These are phyloP conservation scores for Tubosaeta brunneosetosa DNA, from an alignment of 768 basidiomycete species.

Conservation along the genomic window DNA sequence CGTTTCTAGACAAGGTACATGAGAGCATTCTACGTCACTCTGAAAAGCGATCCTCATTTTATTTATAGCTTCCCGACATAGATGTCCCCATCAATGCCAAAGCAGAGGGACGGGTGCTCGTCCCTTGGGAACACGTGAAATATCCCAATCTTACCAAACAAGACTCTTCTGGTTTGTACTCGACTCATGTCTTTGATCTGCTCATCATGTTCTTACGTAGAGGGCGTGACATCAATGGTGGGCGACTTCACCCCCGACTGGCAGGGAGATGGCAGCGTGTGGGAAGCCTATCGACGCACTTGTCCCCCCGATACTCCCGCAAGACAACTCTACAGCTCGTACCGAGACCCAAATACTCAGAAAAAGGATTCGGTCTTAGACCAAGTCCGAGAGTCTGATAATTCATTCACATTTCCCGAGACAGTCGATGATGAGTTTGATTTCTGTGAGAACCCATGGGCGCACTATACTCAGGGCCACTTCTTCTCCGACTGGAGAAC, in stretches of 20 bases:
- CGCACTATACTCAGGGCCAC: slow-evolving; percentile 85
- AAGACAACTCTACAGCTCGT: slow-evolving; percentile 76
- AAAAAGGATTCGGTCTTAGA: slow-evolving; percentile 26
- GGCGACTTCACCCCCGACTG: slow-evolving; percentile 78
- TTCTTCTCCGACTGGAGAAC: slow-evolving; percentile 98
- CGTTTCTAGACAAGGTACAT: slow-evolving; percentile 59
- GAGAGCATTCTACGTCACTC: slow-evolving; percentile 11
- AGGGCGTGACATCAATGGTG: slow-evolving; percentile 52
- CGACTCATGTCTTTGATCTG: not conserved
- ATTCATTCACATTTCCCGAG: slow-evolving; percentile 61
- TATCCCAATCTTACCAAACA: slow-evolving; percentile 64
- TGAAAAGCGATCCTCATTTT: not conserved
- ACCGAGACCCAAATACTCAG: slow-evolving; percentile 45
- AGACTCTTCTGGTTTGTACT: slow-evolving; percentile 30
- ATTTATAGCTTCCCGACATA: slow-evolving; percentile 78
- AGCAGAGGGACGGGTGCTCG: slow-evolving; percentile 89
- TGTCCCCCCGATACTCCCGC: slow-evolving; percentile 77
- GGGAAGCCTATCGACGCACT: slow-evolving; percentile 93
- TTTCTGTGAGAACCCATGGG: slow-evolving; percentile 79
- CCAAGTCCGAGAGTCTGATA: slow-evolving; percentile 29
- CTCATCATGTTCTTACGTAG: slow-evolving; percentile 25
- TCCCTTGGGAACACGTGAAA: slow-evolving; percentile 84
- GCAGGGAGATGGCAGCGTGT: slow-evolving; percentile 77
- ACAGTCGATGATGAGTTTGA: slow-evolving; percentile 63
- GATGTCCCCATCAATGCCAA: slow-evolving; percentile 91